Evolutionary conservation across 176 grass and related monocot species (phyloP), one percentile per base, ranked within the genome.

Genomic region (Paspalum vaginatum): DNA sequence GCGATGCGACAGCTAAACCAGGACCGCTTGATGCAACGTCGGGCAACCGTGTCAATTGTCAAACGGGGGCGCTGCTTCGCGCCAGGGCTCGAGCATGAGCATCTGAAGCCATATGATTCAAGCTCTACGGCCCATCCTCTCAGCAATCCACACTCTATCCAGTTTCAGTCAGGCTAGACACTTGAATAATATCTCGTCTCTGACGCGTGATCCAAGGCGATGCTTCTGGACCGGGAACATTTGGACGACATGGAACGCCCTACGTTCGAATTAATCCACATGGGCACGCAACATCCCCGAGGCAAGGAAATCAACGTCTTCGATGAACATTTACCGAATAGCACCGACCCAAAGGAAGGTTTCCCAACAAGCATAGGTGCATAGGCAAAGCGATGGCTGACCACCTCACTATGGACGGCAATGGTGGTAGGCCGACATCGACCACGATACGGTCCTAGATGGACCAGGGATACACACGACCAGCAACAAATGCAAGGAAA

Each of bases 381-480:
- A 59, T 43, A 70, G 54, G 70, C 62, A 81, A 70, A 67, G 76
- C 63, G n/a, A 85, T 71, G 77, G 76, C 87, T 56, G 39, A 50
- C 76, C 43, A 85, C 84, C 81, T 76, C 67, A 76, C 62, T 89
- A 76, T 56, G 8, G 47, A 84, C 57, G 76, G 70, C 76, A 54
- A 80, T 16, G 69, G 62, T 46, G 76, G 58, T 65, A 61, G 76
- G 61, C 5, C 13, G 39, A 89, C 82, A 70, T 40, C 6, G 55
- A 81, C 64, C 32, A 68, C 82, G 81, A 62, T 81, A 70, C 13
- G 82, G 85, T 81, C 81, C 87, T 89, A 81, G 70, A 71, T 80
- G 87, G 87, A 85, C 85, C 82, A 26, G 63, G 49, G 82, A 77
- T 77, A 76, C 77, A 88, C 76, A 89, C 71, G 44, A 77, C 82